Base-by-base conservation (phyloP, 2,329 filamentous ascomycete genomes). In the Aspergillus pseudoglaucus region DNA sequence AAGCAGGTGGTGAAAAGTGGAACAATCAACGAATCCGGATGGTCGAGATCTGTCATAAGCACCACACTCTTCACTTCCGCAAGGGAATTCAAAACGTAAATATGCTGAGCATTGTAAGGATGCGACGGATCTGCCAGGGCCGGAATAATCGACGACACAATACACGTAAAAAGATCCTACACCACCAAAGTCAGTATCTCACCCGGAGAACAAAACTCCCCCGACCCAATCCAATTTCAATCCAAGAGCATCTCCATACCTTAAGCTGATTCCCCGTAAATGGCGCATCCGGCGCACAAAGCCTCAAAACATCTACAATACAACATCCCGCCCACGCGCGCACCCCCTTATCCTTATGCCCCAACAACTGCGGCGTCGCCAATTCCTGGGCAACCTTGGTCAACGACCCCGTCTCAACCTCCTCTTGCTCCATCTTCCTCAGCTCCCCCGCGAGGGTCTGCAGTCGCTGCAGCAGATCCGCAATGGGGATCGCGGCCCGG, bases 61-160 rank as follows among this genome's bases (percentile, higher is more conserved):
- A 97, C 81, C 38, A 98, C 88, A 70, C 90, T 96, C 76, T 97
- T 95, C 58, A 95, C 87, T 57, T 95, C 89, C 47, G 89, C 85
- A 25, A 98, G 79, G 15, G 90, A 96, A 52, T 84, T 82, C 51
- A 98, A 77, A 53, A 96, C 87, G 63, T 94, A 93, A 69, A 93
- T 84, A 71, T 98, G 89, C 68, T 97, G 90, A 53, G 83, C 84
- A 69, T 95, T 91, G 75, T 96, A 97, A 8, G 90, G 84, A 65
- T 95, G 86, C 35, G 84, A 84, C 10, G 90, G 88, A 60, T 95
- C 85, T 60, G 88, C 85, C 22, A 97, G 81, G 41, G 89, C 83
- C 42, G 90, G 90, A 41, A 97, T 78, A 55, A 95, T 86, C 43
- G 84, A 84, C 49, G 82, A 84, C 58, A 96, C 82, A 64, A 96